phyloP scores from a whole-genome alignment of 148 eudicot genomes.

The Rhododendron mucronatum region DNA sequence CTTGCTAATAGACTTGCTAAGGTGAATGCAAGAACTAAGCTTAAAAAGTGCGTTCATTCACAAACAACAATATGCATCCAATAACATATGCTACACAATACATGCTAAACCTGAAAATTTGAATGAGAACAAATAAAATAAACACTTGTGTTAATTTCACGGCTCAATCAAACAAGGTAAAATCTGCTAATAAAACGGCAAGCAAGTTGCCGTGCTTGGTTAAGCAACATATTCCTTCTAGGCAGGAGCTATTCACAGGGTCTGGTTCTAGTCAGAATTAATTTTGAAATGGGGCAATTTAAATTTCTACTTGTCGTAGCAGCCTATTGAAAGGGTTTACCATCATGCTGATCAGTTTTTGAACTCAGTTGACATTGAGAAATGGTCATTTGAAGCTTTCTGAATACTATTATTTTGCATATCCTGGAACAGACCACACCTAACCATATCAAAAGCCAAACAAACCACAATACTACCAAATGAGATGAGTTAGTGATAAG shows the following conservation, averaged over 20 bases:
- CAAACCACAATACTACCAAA: not conserved
- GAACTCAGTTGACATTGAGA: not conserved
- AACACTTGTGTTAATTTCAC: not conserved
- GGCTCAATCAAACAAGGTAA: not conserved
- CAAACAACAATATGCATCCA: not conserved
- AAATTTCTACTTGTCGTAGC: not conserved
- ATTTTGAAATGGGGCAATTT: not conserved
- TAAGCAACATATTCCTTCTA: not conserved
- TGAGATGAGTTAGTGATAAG: not conserved
- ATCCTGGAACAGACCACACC: not conserved
- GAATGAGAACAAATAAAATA: not conserved
- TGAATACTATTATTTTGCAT: not conserved
- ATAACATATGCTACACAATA: not conserved
- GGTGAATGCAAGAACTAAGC: not conserved
- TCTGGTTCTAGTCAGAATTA: not conserved
- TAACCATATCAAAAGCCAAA: not conserved
- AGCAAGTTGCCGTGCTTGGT: not conserved
- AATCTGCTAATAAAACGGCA: not conserved
- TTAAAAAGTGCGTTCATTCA: not conserved
- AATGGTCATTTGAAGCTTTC: not conserved
- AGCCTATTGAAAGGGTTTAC: not conserved
- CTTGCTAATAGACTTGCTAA: not conserved
- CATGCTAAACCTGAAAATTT: not conserved
- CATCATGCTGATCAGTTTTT: not conserved
- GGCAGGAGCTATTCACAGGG: not conserved